Evolutionary conservation across 495 filamentous ascomycete species (phyloP), one percentile per base, ranked within the genome.

Genomic region (Hypoxylon intermedium): DNA sequence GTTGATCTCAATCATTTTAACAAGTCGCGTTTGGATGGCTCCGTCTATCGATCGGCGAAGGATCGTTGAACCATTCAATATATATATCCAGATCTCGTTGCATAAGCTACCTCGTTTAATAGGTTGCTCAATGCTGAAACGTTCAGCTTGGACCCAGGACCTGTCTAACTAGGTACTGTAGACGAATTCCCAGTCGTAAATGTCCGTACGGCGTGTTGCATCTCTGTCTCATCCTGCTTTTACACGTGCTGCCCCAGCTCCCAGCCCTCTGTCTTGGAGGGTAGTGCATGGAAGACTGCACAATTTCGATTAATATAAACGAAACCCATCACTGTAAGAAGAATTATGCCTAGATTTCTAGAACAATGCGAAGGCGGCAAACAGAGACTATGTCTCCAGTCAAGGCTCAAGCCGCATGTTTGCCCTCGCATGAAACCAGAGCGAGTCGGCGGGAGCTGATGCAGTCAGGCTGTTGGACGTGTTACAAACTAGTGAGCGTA

Each of bases 291-390:
- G 37, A 42, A 40, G 42, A 28, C 46, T 42, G 12, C 46, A 36
- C 34, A 46, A 47, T 57, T 47, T 58, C 37, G 48, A 58, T 58
- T 64, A 59, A 64, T 64, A 24, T 40, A 64, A 50, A 19, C 38
- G 54, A 64, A 64, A 64, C 60, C 54, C 9, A 33, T 45, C 54
- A 50, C 49, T 33, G 33, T 34, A 9, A 34, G 18, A 23, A 21
- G 37, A 40, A 24, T 30, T 24, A 34, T 46, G 24, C 42, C 24
- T 40, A 19, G 30, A 13, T 24, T 59, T 59, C 60, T 42, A 51
- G 37, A 51, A 59, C 16, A 16, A 26, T 33, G 34, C 19, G 19
- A 40, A 19, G 5, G 18, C 34, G 38, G 2, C 28, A 23, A 5
- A 12, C n/a, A n/a, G n/a, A n/a, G n/a, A n/a, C n/a, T n/a, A n/a